Conservation (phyloP, 495 filamentous ascomycete species). For the Geopyxis carbonaria region DNA sequence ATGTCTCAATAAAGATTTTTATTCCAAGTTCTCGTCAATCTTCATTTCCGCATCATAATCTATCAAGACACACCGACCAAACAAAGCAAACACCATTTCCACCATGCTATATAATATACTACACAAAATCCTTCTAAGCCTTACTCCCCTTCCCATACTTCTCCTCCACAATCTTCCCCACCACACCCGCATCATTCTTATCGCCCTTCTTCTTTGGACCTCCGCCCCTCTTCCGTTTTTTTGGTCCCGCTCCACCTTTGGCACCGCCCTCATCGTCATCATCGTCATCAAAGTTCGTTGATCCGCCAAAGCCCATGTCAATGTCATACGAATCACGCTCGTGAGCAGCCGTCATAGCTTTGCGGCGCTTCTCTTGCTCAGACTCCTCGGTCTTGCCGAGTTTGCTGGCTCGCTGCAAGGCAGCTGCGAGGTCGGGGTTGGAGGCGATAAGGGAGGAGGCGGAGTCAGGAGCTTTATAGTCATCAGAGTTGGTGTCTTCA, state of each 20-base stretch:
- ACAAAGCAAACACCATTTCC: too few relatives aligned
- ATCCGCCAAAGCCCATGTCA: constrained; percentile 84
- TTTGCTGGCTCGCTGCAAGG: constrained; percentile 65
- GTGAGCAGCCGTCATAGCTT: constrained; percentile 55
- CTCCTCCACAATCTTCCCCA: constrained; percentile 39
- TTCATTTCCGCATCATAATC: too few relatives aligned
- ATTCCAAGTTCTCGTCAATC: too few relatives aligned
- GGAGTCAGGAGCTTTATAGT: constrained; percentile 29
- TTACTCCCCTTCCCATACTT: constrained; percentile 29
- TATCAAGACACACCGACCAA: too few relatives aligned
- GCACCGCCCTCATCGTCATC: constrained; percentile 19
- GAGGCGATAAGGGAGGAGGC: constrained; percentile 39
- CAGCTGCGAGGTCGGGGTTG: constrained; percentile 68
- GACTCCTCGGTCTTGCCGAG: constrained; percentile 40
- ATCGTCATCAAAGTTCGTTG: constrained; percentile 32
- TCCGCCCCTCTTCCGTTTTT: constrained; percentile 8
- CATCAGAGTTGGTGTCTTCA: constrained; percentile 3
- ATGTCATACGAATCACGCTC: constrained; percentile 81
- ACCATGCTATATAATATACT: too few relatives aligned
- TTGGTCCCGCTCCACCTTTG: constrained; percentile 9
- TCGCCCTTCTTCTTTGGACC: constrained; percentile 36
- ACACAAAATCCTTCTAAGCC: too few relatives aligned
- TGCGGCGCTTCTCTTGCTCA: constrained; percentile 43
- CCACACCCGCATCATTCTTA: constrained; percentile 39
- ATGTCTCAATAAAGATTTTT: too few relatives aligned